Conservation (phyloP, 495 filamentous ascomycete species). For the Antarctomyces pellizariae region DNA sequence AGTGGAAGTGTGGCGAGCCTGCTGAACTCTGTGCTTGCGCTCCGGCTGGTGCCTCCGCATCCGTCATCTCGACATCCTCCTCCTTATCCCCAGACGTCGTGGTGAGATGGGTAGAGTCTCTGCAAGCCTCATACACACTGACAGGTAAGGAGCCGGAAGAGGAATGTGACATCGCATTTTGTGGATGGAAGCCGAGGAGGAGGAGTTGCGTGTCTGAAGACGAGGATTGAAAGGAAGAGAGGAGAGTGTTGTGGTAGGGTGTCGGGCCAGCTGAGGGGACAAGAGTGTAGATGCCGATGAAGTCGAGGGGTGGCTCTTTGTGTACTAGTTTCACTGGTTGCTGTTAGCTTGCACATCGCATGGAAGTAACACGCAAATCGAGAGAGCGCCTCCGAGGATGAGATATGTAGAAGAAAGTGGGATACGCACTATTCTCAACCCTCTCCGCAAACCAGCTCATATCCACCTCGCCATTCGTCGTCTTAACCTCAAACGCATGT, state of each 20-base stretch:
- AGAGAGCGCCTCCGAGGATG: conserved; percentile 1
- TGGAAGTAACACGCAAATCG: too few relatives aligned
- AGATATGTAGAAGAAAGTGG: neutral
- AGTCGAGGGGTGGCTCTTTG: conserved; percentile 55
- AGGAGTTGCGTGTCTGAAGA: conserved; percentile 58
- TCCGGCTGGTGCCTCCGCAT: too few relatives aligned
- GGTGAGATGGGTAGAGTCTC: neutral
- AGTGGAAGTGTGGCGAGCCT: conserved; percentile 48
- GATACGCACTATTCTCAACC: conserved; percentile 55
- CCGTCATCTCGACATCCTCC: conserved; percentile 51
- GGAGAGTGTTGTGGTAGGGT: conserved; percentile 26
- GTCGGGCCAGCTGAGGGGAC: conserved; percentile 49
- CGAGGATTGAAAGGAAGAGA: conserved; percentile 60
- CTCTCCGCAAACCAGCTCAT: conserved; percentile 54
- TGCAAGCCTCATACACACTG: too few relatives aligned
- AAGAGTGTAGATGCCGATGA: conserved; percentile 91
- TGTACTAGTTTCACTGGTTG: conserved; percentile 89
- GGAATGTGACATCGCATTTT: conserved; percentile 23
- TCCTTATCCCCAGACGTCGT: conserved; percentile 18
- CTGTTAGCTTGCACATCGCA: too few relatives aligned
- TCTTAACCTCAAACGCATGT: conserved; percentile 54
- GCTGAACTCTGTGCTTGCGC: too few relatives aligned
- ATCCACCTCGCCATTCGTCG: conserved; percentile 28
- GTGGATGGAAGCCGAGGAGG: conserved; percentile 62
- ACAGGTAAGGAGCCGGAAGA: too few relatives aligned